A percentile compares a stretch with the other conserved stretches of the same genome.
These are phyloP conservation scores for Xylaria venustula DNA, from an alignment of 495 filamentous ascomycete genomes.

Conservation along the genomic window DNA sequence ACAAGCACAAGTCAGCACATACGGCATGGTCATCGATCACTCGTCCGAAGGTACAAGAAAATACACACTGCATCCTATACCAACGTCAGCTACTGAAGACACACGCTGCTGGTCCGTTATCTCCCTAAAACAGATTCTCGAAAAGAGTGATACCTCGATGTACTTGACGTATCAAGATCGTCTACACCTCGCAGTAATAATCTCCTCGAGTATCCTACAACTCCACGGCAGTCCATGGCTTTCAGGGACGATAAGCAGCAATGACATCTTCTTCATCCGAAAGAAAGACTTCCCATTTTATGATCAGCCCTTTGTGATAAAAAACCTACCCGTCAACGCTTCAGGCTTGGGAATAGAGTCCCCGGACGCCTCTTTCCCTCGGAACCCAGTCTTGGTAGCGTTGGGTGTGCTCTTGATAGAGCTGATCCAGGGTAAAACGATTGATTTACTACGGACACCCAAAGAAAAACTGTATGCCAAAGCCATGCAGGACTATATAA, in stretches of 20 bases:
- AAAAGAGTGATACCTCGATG: neutral
- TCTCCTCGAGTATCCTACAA: conserved; percentile 28
- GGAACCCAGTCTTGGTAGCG: conserved; percentile 5
- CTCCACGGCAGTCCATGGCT: conserved; percentile 30
- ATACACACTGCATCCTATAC: neutral
- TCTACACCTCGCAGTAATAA: conserved; percentile 23
- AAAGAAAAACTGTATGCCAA: no score
- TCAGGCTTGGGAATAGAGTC: neutral
- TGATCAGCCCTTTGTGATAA: no score
- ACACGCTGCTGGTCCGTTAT: neutral
- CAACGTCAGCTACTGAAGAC: neutral
- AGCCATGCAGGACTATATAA: conserved; percentile 2
- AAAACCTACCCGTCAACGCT: no score
- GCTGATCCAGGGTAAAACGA: conserved; percentile 8
- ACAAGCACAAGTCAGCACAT: neutral
- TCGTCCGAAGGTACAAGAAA: neutral
- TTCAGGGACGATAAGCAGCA: conserved; percentile 16
- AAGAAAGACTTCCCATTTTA: neutral
- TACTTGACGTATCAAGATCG: conserved; percentile 9
- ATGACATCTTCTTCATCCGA: neutral
- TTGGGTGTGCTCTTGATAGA: conserved; percentile 22
- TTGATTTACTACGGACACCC: conserved; percentile 5
- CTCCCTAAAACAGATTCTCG: neutral
- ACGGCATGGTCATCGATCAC: neutral
- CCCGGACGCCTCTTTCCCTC: neutral